Percentiles rank a stretch among this genome's conserved stretches.
These are phyloP conservation scores for Cryphonectria naterciae DNA, from an alignment of 2,329 filamentous ascomycete species.

Conservation along the genomic window DNA sequence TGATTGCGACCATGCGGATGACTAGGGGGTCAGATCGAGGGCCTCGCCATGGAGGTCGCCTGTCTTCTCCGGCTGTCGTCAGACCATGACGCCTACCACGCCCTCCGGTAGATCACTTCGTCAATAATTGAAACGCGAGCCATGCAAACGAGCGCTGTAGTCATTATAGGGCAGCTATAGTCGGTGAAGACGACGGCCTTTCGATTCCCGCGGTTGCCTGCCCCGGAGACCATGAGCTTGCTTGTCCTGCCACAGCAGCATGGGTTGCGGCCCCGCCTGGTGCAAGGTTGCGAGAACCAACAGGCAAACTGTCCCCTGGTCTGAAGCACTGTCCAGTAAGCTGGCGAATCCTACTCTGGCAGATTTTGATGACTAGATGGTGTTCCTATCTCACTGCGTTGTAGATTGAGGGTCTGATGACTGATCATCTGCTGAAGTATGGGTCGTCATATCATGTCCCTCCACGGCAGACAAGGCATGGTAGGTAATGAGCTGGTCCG, in stretches of 20 bases:
- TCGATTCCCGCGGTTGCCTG: not conserved
- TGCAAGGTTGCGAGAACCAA: constrained; percentile 11
- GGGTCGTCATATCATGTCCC: not conserved
- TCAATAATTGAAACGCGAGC: constrained; percentile 7
- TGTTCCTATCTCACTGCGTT: not conserved
- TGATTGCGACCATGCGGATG: not conserved
- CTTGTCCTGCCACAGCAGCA: constrained; percentile 6
- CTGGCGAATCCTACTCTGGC: not conserved
- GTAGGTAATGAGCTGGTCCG: not conserved
- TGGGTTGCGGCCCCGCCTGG: not conserved
- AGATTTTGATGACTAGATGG: not conserved
- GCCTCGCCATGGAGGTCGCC: not conserved
- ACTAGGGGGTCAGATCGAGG: not conserved
- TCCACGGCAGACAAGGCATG: not conserved
- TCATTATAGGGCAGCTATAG: not conserved
- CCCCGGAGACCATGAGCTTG: not conserved
- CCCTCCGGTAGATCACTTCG: constrained; percentile 15
- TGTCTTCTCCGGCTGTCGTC: not conserved
- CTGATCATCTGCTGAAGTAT: not conserved
- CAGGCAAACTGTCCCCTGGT: not conserved
- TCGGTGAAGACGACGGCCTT: constrained; percentile 1
- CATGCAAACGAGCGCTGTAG: constrained; percentile 17
- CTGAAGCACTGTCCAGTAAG: not conserved
- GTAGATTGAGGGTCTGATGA: constrained; percentile 2
- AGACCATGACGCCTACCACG: not conserved